Evolutionary conservation across 768 basidiomycete species (phyloP).

Genomic region (Mycena amicta): DNA sequence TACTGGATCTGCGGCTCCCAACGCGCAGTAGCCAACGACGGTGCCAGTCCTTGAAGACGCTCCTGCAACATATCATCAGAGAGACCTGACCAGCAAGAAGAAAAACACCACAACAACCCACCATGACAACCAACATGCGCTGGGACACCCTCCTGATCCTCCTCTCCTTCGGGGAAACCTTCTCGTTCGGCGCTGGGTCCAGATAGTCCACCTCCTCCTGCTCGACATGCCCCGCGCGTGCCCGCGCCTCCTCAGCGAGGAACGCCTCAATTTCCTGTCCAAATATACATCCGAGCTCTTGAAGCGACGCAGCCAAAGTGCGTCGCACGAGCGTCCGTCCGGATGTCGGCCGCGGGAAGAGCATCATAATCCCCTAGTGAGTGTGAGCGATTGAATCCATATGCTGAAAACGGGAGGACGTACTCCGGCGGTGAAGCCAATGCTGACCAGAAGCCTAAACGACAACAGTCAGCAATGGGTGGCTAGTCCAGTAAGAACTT

Average conservation of each 20-base stretch:
- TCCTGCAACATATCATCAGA: conserved; percentile 26
- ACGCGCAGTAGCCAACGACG: conserved; percentile 40
- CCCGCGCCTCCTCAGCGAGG: conserved; percentile 44
- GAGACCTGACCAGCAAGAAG: background rate
- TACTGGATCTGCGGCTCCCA: conserved; percentile 48
- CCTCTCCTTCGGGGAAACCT: conserved; percentile 39
- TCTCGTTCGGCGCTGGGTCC: conserved; percentile 12
- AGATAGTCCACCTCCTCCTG: conserved; percentile 33
- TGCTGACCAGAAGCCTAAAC: conserved; percentile 43
- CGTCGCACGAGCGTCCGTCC: conserved; percentile 44
- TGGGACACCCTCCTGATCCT: conserved; percentile 39
- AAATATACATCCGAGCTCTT: conserved; percentile 39
- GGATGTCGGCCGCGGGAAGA: conserved; percentile 47
- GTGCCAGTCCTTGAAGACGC: conserved; percentile 38
- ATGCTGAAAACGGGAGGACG: conserved; percentile 13
- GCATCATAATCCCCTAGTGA: conserved; percentile 45
- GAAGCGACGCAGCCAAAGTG: conserved; percentile 40
- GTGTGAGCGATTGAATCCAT: background rate
- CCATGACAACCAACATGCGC: conserved; percentile 38
- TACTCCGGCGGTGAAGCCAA: conserved; percentile 48
- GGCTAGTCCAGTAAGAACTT: too few relatives aligned
- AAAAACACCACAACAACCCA: too few relatives aligned
- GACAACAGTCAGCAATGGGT: too few relatives aligned
- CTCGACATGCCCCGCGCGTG: conserved; percentile 33
- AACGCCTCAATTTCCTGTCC: conserved; percentile 47